Conservation (phyloP, 78 protist species). For the Planoprotostelium fungivorum region DNA sequence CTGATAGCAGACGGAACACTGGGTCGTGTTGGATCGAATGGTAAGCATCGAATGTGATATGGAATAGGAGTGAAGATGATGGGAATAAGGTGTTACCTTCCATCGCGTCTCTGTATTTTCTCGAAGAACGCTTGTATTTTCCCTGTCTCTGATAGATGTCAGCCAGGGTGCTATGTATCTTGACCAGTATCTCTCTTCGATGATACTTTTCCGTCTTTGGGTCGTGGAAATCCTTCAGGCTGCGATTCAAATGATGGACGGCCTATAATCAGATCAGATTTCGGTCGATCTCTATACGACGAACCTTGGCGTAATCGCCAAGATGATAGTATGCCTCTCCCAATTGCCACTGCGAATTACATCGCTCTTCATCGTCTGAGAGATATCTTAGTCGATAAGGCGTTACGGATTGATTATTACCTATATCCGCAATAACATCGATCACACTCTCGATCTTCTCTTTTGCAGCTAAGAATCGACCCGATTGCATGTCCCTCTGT, state of each 20-base stretch:
- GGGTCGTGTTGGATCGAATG: background rate
- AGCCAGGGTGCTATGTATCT: background rate
- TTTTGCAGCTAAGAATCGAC: background rate
- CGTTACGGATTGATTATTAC: too few species aligned
- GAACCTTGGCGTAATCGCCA: background rate
- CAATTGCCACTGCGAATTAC: background rate
- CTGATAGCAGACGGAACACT: background rate
- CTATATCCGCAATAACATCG: background rate
- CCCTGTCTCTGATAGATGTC: background rate
- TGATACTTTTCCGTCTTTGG: background rate
- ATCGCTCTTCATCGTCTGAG: background rate
- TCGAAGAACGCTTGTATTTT: background rate
- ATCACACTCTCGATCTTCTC: background rate
- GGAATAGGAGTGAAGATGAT: background rate
- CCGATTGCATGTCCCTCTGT: background rate
- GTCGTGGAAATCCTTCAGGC: background rate
- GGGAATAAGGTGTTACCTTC: background rate
- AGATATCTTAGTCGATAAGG: too few species aligned
- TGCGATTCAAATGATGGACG: background rate
- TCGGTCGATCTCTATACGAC: background rate
- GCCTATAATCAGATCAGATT: background rate
- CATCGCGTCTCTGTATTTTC: background rate
- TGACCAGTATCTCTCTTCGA: background rate
- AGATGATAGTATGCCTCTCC: background rate
- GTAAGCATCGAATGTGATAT: background rate